Evolutionary conservation across 2,329 filamentous ascomycete genomes (phyloP), one percentile per base, ranked within the genome.

Genomic region (Colletotrichum incanum): DNA sequence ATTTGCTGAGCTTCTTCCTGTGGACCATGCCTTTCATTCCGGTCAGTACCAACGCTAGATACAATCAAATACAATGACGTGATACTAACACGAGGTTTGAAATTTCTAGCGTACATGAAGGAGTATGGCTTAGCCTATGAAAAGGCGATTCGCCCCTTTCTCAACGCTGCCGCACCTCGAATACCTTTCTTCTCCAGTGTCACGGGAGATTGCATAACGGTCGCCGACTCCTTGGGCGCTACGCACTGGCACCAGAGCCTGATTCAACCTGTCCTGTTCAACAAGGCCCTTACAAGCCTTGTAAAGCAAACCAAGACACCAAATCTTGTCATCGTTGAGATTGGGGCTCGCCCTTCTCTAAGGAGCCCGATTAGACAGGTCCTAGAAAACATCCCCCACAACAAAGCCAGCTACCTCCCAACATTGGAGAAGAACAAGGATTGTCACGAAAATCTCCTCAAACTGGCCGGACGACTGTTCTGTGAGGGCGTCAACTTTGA

Each of bases 201-300:
- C 67, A 78, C 65, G 16, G 65, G 58, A n/a, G 45, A 41, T 1
- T 26, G 23, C 9, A 4, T 62, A 14, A 59, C 52, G 14, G 41
- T 9, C 37, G 6, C 45, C 1, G 26, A 23, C 5, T 8, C 23
- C 14, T 45, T 67, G n/a, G 65, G 12, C 20, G 65, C 41, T 2
- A 26, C 14, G n/a, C 85, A 87, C 77, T 86, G 86, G 85, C 83
- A 85, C 0, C 80, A 82, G 14, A 85, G 85, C 60, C 75, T 85
- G 12, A 80, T 79, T 0, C 79, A 79, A 11, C 78, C 84, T 0
- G 82, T 87, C 0, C 78, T 79, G 5, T 87, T 87, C 71, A 85
- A 86, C 65, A 26, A 82, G 50, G 81, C 23, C 5, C 26, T 52
- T 3, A 31, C 23, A 8, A 2, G 49, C 26, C 26, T 52, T 12